Base-by-base conservation (phyloP, 2,329 filamentous ascomycete genomes). In the Mycogone perniciosa region DNA sequence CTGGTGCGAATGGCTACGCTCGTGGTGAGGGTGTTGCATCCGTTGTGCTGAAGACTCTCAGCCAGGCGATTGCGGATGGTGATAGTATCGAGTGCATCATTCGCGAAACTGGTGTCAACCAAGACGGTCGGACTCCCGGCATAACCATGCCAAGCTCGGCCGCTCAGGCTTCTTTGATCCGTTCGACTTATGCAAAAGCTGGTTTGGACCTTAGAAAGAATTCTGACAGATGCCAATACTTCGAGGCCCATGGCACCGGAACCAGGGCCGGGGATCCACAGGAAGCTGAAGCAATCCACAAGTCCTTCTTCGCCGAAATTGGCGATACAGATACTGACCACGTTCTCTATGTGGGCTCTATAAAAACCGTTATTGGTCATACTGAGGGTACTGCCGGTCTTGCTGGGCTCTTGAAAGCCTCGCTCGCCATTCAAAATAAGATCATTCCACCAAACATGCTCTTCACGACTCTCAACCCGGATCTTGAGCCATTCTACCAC, bases 1-100 rank as follows among this genome's bases (percentile, higher is more conserved):
- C 59, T 4, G 60, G 60, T 4, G 77, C 73, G 0, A 64, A 78
- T 55, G 77, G 76, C 1, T 79, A 79, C 56, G 75, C 66, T 5
- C 69, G 77, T 0, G 77, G 74, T 10, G 78, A 80, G 31, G 48
- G 20, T 31, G 29, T 40, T 27, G 41, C 38, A 3, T 4, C 40
- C 33, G 13, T 52, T 5, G 33, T 52, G 3, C 13, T 52, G 27
- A 52, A 52, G 29, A 44, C 9, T 4, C 44, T 52, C 5, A 29
- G 26, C 6, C 20, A 42, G 9, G 46, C 46, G 7, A 35, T 52
- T 26, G 11, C 26, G 5, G 50, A 52, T 27, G 50, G 50, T 4
- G 44, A 52, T 13, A 30, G 44, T 4, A 47, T 52, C 20, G 39
- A 48, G 13, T 39, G 39, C 7, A 26, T 52, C n/a, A n/a, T 52